phyloP scores from a whole-genome alignment of 2,329 filamentous ascomycete species.

The Neurospora sp. region DNA sequence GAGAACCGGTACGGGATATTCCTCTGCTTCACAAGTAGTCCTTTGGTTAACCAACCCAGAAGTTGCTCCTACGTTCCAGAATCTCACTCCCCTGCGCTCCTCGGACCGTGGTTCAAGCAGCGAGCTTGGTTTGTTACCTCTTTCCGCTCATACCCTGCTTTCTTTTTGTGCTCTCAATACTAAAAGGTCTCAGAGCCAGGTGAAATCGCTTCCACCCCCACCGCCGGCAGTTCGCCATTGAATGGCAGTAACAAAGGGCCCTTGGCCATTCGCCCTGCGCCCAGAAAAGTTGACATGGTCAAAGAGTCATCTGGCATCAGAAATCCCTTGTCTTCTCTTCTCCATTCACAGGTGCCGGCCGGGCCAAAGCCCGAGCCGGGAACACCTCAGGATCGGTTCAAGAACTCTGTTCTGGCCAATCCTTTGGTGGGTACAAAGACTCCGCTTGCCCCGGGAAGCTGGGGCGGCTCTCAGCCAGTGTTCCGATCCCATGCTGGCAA shows the following conservation, averaged over 20 bases:
- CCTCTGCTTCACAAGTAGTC: background rate
- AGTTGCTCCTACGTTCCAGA: background rate
- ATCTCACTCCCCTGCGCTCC: background rate
- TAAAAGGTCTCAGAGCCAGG: background rate
- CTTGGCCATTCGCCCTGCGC: background rate
- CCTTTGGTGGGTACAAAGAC: background rate
- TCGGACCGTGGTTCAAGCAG: background rate
- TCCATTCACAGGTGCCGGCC: slow-evolving; percentile 18
- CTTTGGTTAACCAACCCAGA: background rate
- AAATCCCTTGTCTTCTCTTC: background rate
- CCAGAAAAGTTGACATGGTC: background rate
- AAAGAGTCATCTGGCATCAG: background rate
- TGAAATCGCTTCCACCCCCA: background rate
- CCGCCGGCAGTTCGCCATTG: background rate
- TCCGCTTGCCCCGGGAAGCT: background rate
- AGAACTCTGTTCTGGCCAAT: slow-evolving; percentile 2
- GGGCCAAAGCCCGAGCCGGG: slow-evolving; percentile 1
- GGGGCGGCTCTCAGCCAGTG: background rate
- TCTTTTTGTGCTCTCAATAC: background rate
- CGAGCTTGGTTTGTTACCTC: background rate
- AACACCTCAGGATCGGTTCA: slow-evolving; percentile 7
- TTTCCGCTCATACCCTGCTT: background rate
- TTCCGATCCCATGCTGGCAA: background rate
- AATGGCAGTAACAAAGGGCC: background rate
- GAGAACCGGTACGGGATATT: background rate